Conservation (phyloP, 768 basidiomycete species). For the Boletus rufocinnamomeus region DNA sequence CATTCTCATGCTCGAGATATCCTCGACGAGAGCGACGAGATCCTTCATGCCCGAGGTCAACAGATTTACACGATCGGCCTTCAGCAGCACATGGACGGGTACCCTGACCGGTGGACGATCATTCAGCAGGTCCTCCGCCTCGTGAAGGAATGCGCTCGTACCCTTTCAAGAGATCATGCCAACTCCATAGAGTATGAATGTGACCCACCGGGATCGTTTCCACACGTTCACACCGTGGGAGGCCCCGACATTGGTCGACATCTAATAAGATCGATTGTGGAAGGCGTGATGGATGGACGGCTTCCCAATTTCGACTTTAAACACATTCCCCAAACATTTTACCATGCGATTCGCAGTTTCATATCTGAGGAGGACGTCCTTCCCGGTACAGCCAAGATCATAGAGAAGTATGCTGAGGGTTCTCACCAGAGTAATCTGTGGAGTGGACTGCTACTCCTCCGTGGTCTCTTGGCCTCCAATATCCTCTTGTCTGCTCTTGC, state of each 20-base stretch:
- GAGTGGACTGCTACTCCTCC: slow-evolving; percentile 18
- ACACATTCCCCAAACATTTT: neutral
- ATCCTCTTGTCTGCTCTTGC: slow-evolving; percentile 28
- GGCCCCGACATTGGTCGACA: neutral
- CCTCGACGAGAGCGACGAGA: too few relatives aligned
- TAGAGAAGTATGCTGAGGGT: neutral
- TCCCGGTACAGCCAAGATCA: neutral
- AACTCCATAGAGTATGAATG: slow-evolving; percentile 2
- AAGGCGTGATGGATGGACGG: slow-evolving; percentile 10
- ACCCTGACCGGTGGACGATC: too few relatives aligned
- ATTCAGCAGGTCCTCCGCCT: too few relatives aligned
- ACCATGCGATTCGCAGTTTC: slow-evolving; percentile 13
- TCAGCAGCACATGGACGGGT: too few relatives aligned
- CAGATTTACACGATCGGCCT: too few relatives aligned
- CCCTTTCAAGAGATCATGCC: neutral
- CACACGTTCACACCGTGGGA: slow-evolving; percentile 1
- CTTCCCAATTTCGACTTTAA: slow-evolving; percentile 17
- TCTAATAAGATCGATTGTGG: neutral
- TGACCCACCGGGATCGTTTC: slow-evolving; percentile 8
- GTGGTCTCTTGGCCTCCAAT: slow-evolving; percentile 32
- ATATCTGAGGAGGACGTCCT: neutral
- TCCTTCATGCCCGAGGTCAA: too few relatives aligned
- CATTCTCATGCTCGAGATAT: too few relatives aligned
- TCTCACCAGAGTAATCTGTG: neutral
- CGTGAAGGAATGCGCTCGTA: too few relatives aligned